Evolutionary conservation across 805 yeast genomes (phyloP), one percentile per base, ranked within the genome.

Genomic region (Wickerhamomyces alni): DNA sequence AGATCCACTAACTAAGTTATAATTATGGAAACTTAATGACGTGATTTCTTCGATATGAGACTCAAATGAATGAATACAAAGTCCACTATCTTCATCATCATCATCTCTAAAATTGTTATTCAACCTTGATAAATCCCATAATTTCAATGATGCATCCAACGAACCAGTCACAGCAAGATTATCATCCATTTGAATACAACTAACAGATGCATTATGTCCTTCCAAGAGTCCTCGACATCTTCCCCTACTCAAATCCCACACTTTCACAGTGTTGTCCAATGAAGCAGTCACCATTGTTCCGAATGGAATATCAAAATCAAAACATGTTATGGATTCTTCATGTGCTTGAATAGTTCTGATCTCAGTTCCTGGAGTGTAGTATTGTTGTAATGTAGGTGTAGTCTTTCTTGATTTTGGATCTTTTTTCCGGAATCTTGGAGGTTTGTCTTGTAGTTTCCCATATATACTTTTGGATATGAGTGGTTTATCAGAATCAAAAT

Each of bases 211-310:
- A 33, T 50, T 52, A 52, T 83, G 91, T 16, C 88, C 88, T 38
- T 66, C 73, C 36, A 82, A 62, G 25, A 65, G 52, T 2, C 80
- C 80, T 19, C 63, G 52, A 36, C 74, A 70, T 42, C 65, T 66
- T 10, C 76, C 72, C 22, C 74, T 67, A 29, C 81, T 73, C 50
- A 83, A 59, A 63, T 88, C 95, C 96, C 96, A 88, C 5, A 88
- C 83, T 46, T 82, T 72, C 4, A 87, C 82, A 0, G 83, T 75
- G 55, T 81, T 85, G 56, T 87, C 95, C 49, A 77, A 62, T 11
- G 87, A 76, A 0, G 95, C 87, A 13, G 89, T 74, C 2, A 87
- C 89, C 58, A 87, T 50, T 1, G 78, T 77, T 2, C 88, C 89
- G 59, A 80, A 83, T 12, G 91, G 91, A 18, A 72, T 65, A 53